Percentiles rank a stretch among this genome's conserved stretches.
Conservation (phyloP, 2,329 filamentous ascomycete genomes). For the Aureobasidium sp. region DNA sequence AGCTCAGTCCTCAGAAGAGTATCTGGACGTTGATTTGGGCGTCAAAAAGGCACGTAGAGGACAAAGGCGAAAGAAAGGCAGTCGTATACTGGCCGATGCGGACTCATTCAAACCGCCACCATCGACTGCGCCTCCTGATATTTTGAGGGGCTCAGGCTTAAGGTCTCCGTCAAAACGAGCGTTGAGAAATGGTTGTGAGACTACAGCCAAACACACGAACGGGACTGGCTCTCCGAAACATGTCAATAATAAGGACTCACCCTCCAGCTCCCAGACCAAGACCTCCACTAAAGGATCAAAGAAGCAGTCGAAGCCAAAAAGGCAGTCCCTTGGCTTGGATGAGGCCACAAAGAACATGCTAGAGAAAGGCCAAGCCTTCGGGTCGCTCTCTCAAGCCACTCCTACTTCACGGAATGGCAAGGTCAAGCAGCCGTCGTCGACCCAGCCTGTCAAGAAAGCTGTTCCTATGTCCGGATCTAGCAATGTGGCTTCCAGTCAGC, state of each 20-base stretch:
- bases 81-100: background rate
- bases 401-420: background rate
- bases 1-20: background rate
- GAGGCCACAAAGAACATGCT: background rate
- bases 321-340: background rate
- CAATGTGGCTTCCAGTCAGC: background rate
- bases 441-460: background rate
- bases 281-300: background rate
- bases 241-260: background rate
- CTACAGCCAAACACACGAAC: background rate
- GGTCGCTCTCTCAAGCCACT: background rate
- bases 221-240: too few species aligned
- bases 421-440: background rate
- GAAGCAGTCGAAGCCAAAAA: background rate
- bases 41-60: background rate
- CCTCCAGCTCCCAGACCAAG: background rate
- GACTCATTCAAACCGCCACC: background rate
- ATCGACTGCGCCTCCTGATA: background rate
- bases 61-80: background rate
- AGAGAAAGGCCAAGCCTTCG: conserved; percentile 1
- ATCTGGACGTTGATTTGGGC: background rate
- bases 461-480: background rate
- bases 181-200: background rate
- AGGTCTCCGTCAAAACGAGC: background rate
- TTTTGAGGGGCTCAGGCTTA: background rate